phyloP scores from a whole-genome alignment of 352 stramenopile genomes.

The Phytophthora ohioensis region DNA sequence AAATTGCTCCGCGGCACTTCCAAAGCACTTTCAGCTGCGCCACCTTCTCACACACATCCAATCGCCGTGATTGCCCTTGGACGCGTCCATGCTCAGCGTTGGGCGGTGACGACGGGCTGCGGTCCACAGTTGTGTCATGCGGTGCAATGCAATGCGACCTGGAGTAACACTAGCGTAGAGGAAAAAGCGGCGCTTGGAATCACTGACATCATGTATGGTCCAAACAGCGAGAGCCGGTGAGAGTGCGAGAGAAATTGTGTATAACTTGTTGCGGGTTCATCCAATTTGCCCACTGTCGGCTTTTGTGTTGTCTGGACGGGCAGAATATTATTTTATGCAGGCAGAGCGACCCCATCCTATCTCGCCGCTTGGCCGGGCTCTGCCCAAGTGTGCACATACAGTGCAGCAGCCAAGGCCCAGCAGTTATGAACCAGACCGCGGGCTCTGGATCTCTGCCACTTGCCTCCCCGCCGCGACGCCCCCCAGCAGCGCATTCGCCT shows the following conservation, averaged over 20 bases:
- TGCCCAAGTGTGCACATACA: slow-evolving; percentile 24
- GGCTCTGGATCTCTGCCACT: slow-evolving; percentile 41
- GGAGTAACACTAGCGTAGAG: slow-evolving; percentile 9
- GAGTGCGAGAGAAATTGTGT: slow-evolving; percentile 1
- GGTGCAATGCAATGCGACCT: slow-evolving; percentile 7
- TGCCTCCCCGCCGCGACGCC: slow-evolving; percentile 16
- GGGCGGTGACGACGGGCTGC: not conserved
- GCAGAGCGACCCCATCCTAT: slow-evolving; percentile 16
- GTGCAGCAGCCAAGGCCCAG: slow-evolving; percentile 18
- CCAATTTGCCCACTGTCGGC: not conserved
- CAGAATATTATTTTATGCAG: not conserved
- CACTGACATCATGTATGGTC: slow-evolving; percentile 25
- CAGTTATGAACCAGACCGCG: slow-evolving; percentile 41
- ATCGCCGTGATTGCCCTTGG: slow-evolving; percentile 11
- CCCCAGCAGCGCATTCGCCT: slow-evolving; percentile 29
- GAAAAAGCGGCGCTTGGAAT: slow-evolving; percentile 2
- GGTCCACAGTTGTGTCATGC: slow-evolving; percentile 8
- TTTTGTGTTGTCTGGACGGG: not conserved
- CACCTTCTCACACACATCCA: not conserved
- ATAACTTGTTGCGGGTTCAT: not conserved
- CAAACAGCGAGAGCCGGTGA: slow-evolving; percentile 31
- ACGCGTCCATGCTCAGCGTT: slow-evolving; percentile 3
- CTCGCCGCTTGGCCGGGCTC: slow-evolving; percentile 29
- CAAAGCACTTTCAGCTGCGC: slow-evolving; percentile 5
- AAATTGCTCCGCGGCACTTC: too few relatives aligned